Base-by-base conservation (phyloP, 805 yeast species). In the Ogataea allantospora region DNA sequence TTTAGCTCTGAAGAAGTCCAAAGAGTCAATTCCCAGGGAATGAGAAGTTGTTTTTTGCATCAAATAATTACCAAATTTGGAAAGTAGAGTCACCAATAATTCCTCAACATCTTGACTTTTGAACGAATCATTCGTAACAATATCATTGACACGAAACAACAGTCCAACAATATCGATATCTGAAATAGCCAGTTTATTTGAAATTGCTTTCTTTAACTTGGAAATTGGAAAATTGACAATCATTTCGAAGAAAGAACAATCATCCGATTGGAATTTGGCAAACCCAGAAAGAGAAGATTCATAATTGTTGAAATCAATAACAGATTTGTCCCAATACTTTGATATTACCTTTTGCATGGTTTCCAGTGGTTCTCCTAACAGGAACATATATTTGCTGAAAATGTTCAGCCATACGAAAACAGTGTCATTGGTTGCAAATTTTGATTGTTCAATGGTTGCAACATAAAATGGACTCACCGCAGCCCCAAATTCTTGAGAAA, bases 381-480 rank as follows among this genome's bases (percentile, higher is more conserved):
- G 57, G 3, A 65, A 55, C 46, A 77, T 55, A 33, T 71, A 71
- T 47, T 74, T 67, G 23, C 73, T 47, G 27, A 77, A 70, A 2
- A 70, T 48, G 7, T 65, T 52, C 1, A 84, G 37, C 88, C 89
- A 84, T 11, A 32, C n/a, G 3, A 31, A 18, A 13, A 55, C 42
- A 7, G 32, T 57, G 52, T 14, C 65, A 0, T 48, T 38, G 9
- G 42, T 43, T 8, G 77, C 70, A 54, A 71, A 85, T 35, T 70
- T 67, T 60, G 83, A 73, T 54, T 88, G 96, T 47, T 88, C 97
- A 30, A 78, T 58, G 3, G 81, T 48, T 0, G 81, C 70, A 10
- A 77, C 65, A 2, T 71, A 48, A 34, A 82, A 70, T 0, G 88
- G 85, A 41, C 88, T 78, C 10, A 78, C 50, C n/a, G 53, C 51